Evolutionary conservation across 352 stramenopile genomes (phyloP), one percentile per base, ranked within the genome.

Genomic region (Bremia lactucae): DNA sequence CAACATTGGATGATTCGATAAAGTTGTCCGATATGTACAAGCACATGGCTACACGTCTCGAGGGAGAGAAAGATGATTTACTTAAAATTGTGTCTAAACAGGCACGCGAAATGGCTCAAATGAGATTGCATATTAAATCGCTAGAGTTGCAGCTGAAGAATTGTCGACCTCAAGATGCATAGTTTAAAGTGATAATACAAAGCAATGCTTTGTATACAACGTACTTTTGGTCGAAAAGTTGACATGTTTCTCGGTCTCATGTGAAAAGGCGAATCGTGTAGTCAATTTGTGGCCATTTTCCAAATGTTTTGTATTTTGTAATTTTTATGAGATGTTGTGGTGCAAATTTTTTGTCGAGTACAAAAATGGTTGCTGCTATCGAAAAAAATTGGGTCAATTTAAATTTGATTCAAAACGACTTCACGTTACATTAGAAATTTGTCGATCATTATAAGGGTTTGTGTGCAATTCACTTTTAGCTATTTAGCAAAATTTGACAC

Each of bases 1-100:
- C 68, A 9, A 74, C 66, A 10, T 34, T 77, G 10, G 72, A 82
- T 23, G 71, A 84, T 43, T 75, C 67, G 15, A 50, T 68, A 6
- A 79, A 69, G 31, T 46, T 90, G n/a, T 76, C 66, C 13, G 68
- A 80, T 49, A 82, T 87, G 74, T 90, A 87, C 67, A 87, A 87
- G 48, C 68, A 83, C 45, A 90, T 87, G 75, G 65, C 72, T 10
- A 52, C 78, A 29, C 68, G 78, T 9, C 41, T 90, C n/a, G 64
- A 90, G 34, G 56, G 52, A 6, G 78, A 90, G 42, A 90, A 90
- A 47, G 67, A 68, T 41, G 73, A 85, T 31, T 45, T 90, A 39
- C 56, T 90, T 4, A 68, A 82, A 49, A 62, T 87, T 4, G 60
- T 90, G 3, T 48, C 74, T 0, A 67, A 61, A 20, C 77, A 90